Evolutionary conservation across 1,139 yeast species (phyloP).

Genomic region (Taphrina sp.): DNA sequence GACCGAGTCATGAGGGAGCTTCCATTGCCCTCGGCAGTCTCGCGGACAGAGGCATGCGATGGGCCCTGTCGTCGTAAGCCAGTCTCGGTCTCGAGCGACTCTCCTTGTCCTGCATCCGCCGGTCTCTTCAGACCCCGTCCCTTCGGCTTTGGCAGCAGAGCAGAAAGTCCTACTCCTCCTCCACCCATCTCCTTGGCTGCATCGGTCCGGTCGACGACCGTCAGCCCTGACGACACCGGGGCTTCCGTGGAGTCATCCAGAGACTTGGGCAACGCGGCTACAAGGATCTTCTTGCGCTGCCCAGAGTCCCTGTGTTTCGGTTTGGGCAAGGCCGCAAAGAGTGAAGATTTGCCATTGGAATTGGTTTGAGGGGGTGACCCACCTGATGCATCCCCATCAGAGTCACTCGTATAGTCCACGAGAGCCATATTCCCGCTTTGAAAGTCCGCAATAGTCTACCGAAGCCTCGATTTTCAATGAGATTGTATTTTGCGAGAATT

Average conservation of each 20-base stretch:
- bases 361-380: not conserved
- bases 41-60: too few species aligned
- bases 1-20: constrained; percentile 1
- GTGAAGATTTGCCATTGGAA: not conserved
- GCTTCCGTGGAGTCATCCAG: too few species aligned
- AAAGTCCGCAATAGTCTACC: too few species aligned
- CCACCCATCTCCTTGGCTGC: not conserved
- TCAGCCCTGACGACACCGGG: not conserved
- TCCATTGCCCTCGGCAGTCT: not conserved
- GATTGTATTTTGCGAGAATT: too few species aligned
- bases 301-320: constrained; percentile 15
- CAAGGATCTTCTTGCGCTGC: constrained; percentile 4
- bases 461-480: too few species aligned
- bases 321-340: constrained; percentile 14
- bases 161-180: constrained; percentile 2
- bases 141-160: constrained; percentile 18
- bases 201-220: not conserved
- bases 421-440: too few species aligned
- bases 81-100: not conserved
- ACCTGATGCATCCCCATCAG: not conserved
- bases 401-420: constrained; percentile 25
- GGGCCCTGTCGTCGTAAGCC: too few species aligned
- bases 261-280: too few species aligned
- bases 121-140: not conserved
- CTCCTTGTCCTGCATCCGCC: not conserved